Base-by-base conservation (phyloP, 495 filamentous ascomycete genomes). In the Rostrohypoxylon terebratum region DNA sequence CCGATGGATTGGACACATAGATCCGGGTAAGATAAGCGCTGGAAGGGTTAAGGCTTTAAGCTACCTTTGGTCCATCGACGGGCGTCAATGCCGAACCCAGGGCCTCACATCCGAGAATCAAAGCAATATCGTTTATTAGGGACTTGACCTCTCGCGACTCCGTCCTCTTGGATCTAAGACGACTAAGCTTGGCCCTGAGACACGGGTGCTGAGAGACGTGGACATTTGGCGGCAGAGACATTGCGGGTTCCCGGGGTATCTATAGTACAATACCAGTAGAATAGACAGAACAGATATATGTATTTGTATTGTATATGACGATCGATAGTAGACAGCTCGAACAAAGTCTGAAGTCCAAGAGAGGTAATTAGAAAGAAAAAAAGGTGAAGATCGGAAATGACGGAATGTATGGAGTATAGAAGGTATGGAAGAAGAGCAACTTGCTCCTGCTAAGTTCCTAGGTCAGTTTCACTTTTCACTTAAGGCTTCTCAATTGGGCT, bases 201-300 rank as follows among this genome's bases (percentile, higher is more conserved):
- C 93, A 97, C 23, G 95, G 95, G 75, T 98, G 95, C 23, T 82
- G 84, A 18, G 93, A 97, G 79, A 97, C 81, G 78, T 94, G 93
- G 59, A 96, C 90, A 77, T 94, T 94, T 31, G 85, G 59, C 14
- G 90, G 91, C 34, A 92, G 82, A 34, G 78, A 67, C 77, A 77
- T 78, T 45, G 4, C 38, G 42, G 33, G 63, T 68, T 60, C 23
- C 62, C 48, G 16, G 33, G n/a, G 60, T 66, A 25, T 63, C 8
- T 66, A 50, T 36, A 34, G 34, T 58, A n/a, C 57, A 45, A 16
- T 45, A 23, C 57, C 45, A 51, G 11, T 16, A 21, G 16, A 14
- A 55, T 42, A 18, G 54, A n/a, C 14, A 44, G 14, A 36, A 25
- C 21, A 40, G 40, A 53, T 11, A 34, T 53, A 21, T 20, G 58